These are phyloP conservation scores for Trametes coccinea DNA, from an alignment of 768 basidiomycete genomes.

Conservation along the genomic window DNA sequence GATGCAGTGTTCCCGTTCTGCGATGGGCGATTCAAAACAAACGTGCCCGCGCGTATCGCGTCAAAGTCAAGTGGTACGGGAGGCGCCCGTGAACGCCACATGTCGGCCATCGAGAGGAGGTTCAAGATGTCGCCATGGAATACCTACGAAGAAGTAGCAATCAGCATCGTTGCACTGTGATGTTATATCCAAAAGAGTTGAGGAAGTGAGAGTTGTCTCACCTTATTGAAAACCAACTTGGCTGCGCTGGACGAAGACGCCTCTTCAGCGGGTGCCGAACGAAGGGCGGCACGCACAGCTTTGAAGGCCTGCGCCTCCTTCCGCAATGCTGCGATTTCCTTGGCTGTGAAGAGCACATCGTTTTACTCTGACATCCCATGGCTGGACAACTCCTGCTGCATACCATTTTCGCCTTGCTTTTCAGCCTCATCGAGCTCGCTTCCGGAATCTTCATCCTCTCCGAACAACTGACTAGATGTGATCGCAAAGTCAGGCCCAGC, in stretches of 20 bases:
- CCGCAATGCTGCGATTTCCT: slow-evolving; percentile 87
- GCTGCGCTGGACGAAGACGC: slow-evolving; percentile 48
- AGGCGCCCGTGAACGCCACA: slow-evolving; percentile 92
- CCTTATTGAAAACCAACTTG: slow-evolving; percentile 82
- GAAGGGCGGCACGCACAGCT: slow-evolving; percentile 71
- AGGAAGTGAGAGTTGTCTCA: slow-evolving; percentile 30
- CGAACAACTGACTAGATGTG: slow-evolving; percentile 78
- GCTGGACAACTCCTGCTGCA: slow-evolving; percentile 17
- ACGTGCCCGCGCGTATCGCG: slow-evolving; percentile 65
- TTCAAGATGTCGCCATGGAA: slow-evolving; percentile 88
- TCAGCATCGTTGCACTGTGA: no score
- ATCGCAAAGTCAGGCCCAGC: neutral
- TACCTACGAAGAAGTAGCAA: slow-evolving; percentile 50
- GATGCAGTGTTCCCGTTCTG: slow-evolving; percentile 19
- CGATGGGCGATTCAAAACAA: slow-evolving; percentile 40
- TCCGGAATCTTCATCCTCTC: slow-evolving; percentile 83
- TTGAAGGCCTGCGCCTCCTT: slow-evolving; percentile 89
- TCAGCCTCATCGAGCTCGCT: slow-evolving; percentile 90
- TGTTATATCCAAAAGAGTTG: no score
- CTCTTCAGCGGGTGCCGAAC: slow-evolving; percentile 37
- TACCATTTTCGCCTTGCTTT: slow-evolving; percentile 92
- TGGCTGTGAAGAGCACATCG: slow-evolving; percentile 47
- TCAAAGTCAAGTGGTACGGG: slow-evolving; percentile 85
- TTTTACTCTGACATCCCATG: neutral
- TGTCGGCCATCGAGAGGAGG: slow-evolving; percentile 89